Percentiles rank a stretch among this genome's conserved stretches.
These are phyloP conservation scores for Calonectria multiphialidica DNA, from an alignment of 2,329 filamentous ascomycete genomes.

Conservation along the genomic window DNA sequence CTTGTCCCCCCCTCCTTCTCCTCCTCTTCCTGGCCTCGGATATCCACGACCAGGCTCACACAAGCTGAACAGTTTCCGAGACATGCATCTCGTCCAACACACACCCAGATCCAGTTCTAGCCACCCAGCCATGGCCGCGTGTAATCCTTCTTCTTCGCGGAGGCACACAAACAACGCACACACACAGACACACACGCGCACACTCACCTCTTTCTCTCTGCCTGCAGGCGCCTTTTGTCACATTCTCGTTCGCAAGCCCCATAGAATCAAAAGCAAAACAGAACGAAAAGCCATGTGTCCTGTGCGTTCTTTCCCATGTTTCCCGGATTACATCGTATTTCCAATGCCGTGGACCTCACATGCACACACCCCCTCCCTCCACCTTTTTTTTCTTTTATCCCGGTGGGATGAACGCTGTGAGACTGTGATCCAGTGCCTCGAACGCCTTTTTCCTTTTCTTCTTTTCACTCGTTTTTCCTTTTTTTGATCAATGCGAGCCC, in stretches of 20 bases:
- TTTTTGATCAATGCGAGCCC: slow-evolving; percentile 30
- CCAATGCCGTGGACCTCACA: neutral
- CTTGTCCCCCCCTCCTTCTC: neutral
- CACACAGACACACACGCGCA: too few relatives aligned
- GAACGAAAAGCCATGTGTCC: neutral
- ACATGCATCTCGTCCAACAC: neutral
- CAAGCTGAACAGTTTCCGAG: slow-evolving; percentile 3
- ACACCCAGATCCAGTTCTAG: neutral
- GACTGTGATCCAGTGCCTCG: neutral
- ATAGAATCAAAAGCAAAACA: too few relatives aligned
- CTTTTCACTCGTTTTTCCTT: too few relatives aligned
- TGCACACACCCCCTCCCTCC: neutral
- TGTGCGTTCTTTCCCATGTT: neutral
- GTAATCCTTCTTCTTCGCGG: neutral
- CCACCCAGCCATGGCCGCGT: neutral
- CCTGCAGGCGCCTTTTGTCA: neutral
- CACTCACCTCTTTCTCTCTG: neutral
- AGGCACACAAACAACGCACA: neutral
- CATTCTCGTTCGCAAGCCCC: neutral
- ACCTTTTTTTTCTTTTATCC: neutral
- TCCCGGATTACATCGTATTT: neutral
- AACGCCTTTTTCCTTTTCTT: neutral
- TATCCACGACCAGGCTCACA: neutral
- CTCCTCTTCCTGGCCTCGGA: neutral
- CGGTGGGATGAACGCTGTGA: neutral